Conservation (phyloP, 75 land plant genomes). For the Larix kaempferi region DNA sequence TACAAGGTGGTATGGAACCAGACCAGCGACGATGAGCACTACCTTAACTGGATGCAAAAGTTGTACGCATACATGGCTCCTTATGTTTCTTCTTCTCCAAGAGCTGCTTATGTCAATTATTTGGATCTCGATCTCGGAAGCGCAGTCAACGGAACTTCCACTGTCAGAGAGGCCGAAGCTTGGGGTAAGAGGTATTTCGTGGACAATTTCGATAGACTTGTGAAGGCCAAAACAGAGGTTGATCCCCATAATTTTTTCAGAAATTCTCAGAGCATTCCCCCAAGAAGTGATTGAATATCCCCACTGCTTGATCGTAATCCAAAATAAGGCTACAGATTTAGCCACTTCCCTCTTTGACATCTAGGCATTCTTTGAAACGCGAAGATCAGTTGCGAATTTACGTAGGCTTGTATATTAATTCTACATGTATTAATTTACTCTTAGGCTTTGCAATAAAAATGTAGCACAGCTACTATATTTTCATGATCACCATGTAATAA, state of each 20-base stretch:
- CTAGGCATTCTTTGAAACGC: too few species aligned
- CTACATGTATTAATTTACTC: too few species aligned
- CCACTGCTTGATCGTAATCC: too few species aligned
- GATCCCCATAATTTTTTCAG: conserved; percentile 27
- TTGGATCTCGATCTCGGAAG: conserved; percentile 16
- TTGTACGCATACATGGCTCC: conserved; percentile 21
- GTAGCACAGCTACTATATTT: too few species aligned
- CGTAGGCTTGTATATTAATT: too few species aligned
- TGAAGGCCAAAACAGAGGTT: conserved; percentile 18
- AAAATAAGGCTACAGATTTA: too few species aligned
- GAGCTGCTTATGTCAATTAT: conserved; percentile 15
- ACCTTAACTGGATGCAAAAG: conserved; percentile 12
- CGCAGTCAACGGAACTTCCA: background rate
- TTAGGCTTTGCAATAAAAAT: too few species aligned
- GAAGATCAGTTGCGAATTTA: too few species aligned
- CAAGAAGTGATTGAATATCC: too few species aligned
- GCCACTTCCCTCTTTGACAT: too few species aligned
- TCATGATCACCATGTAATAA: too few species aligned
- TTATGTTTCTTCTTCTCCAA: conserved; percentile 11
- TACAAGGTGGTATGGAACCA: conserved; percentile 1
- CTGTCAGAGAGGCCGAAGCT: background rate
- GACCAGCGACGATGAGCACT: background rate
- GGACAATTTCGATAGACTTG: conserved; percentile 26
- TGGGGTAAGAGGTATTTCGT: conserved; percentile 25
- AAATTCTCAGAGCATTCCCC: conserved; percentile 31